Evolutionary conservation across 257 asterid species (phyloP).

Genomic region (Avicennia marina): DNA sequence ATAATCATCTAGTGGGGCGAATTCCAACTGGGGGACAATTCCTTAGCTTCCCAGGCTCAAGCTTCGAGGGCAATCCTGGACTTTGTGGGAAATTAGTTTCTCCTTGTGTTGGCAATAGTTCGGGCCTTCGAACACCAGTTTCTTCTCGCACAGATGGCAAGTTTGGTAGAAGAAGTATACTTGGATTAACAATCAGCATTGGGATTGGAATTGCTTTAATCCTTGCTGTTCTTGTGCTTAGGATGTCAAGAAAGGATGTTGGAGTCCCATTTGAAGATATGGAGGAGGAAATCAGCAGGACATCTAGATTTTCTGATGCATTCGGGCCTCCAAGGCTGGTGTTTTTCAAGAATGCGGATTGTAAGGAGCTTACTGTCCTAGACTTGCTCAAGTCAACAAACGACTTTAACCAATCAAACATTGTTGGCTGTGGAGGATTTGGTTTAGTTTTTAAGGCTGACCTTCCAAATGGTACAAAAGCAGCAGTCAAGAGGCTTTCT

Average conservation of each 20-base stretch:
- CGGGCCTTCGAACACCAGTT: constrained; percentile 30
- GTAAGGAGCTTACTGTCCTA: constrained; percentile 64
- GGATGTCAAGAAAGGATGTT: constrained; percentile 48
- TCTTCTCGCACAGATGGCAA: constrained; percentile 20
- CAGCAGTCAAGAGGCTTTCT: constrained; percentile 86
- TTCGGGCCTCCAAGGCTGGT: constrained; percentile 72
- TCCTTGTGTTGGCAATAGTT: constrained; percentile 46
- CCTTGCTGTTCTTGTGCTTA: constrained; percentile 48
- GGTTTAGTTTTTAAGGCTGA: constrained; percentile 88
- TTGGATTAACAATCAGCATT: constrained; percentile 61
- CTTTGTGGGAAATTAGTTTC: constrained; percentile 66
- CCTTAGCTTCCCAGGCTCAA: constrained; percentile 79
- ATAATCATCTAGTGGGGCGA: constrained; percentile 71
- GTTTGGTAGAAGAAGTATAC: constrained; percentile 40
- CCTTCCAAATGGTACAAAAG: constrained; percentile 62
- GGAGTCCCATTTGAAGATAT: constrained; percentile 50
- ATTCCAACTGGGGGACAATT: constrained; percentile 90
- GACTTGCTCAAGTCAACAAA: constrained; percentile 73
- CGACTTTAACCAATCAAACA: constrained; percentile 82
- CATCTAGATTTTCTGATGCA: constrained; percentile 44
- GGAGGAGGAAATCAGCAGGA: constrained; percentile 48
- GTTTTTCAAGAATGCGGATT: constrained; percentile 63
- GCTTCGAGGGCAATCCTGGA: constrained; percentile 88
- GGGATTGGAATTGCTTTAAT: constrained; percentile 57
- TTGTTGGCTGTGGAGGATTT: constrained; percentile 93